These are phyloP conservation scores for Comarum palustre DNA, from an alignment of 306 rosid genomes.

Conservation along the genomic window DNA sequence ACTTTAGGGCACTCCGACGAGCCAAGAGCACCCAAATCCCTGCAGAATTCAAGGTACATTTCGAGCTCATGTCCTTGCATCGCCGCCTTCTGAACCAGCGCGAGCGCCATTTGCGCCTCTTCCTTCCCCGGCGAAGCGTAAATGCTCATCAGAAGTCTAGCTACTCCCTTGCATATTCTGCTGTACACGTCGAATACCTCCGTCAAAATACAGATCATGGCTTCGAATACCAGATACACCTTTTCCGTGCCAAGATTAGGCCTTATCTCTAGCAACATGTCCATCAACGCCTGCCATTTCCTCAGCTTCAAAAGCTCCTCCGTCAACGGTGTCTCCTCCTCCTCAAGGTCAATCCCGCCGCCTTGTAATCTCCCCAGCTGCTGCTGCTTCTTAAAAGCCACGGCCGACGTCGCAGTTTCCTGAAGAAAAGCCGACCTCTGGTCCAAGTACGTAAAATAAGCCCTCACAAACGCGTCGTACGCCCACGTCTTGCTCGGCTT, in stretches of 20 bases:
- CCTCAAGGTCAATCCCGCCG: neutral
- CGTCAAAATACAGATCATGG: conserved; percentile 67
- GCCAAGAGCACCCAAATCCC: conserved; percentile 57
- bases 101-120: conserved; percentile 51
- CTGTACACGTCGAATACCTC: conserved; percentile 65
- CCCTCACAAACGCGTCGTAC: conserved; percentile 43
- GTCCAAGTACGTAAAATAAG: conserved; percentile 61
- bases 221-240: conserved; percentile 50
- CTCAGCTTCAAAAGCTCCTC: conserved; percentile 54
- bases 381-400: neutral
- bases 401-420: neutral
- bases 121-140: conserved; percentile 37
- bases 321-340: conserved; percentile 30
- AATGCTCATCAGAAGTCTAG: conserved; percentile 43
- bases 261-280: conserved; percentile 50
- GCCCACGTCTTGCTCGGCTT: conserved; percentile 28
- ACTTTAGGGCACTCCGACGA: conserved; percentile 57
- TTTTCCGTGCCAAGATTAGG: conserved; percentile 21
- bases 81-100: conserved; percentile 49
- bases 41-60: conserved; percentile 49
- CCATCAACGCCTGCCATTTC: conserved; percentile 51
- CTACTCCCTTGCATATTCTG: conserved; percentile 53
- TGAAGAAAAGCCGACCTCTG: conserved; percentile 33
- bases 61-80: conserved; percentile 48
- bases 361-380: neutral